Base-by-base conservation (phyloP, 2,329 filamentous ascomycete genomes). In the Aureobasidium lini region DNA sequence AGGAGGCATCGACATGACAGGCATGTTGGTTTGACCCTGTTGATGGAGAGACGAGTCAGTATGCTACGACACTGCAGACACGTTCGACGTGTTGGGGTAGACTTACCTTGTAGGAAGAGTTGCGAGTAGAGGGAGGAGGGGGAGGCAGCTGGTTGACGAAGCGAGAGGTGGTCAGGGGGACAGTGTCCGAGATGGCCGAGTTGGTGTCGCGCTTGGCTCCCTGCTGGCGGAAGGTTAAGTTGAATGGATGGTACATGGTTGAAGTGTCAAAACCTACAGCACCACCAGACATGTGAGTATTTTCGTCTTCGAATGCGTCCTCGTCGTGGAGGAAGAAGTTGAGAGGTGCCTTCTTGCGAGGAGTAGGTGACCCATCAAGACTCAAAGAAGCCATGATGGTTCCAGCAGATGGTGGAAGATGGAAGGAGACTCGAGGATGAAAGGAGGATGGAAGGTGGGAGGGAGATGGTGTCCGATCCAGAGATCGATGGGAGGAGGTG, bases 301-400 rank as follows among this genome's bases (percentile, higher is more conserved):
- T 47, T 23, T 49, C 57, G 46, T 59, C 46, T 37, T 59, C 56
- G 28, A 48, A 40, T 28, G 29, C 36, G 23, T 50, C 52, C 28
- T 59, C 57, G 31, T 57, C n/a, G 46, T 42, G 48, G 28, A 62
- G 37, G 11, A 60, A 36, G 53, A 71, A 70, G 60, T 68, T 67
- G 44, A 62, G 39, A 32, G 64, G 47, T 43, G 65, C 65, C 62
- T 46, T 61, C 62, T 75, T 75, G 66, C 73, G 73, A 32, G 72
- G 73, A 37, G 72, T 74, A 32, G 73, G 73, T 53, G 73, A 75
- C 29, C 72, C 72, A 64, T 73, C 71, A 60, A 71, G 43, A 37
- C 49, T 52, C 49, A 43, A 34, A 23, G 58, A 71, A 62, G 72
- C 70, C 64, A 74, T 73, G 60, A 70, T 73, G 49, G 52, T 57